Evolutionary conservation across 1,284 basidiomycete species (phyloP).

Genomic region (Sanguinoderma infundibulare): DNA sequence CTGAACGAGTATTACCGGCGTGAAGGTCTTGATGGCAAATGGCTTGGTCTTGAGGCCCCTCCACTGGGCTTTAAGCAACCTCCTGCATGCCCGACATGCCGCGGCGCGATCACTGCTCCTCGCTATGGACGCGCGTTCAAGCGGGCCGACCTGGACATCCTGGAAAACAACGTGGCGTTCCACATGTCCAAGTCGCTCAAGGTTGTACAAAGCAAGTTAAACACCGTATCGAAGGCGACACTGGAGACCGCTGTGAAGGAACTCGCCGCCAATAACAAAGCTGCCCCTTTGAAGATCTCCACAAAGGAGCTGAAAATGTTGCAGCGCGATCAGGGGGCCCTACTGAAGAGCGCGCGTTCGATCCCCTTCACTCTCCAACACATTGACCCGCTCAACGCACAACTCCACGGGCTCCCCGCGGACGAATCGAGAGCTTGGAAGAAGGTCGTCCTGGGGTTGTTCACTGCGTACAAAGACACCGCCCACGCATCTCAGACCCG

Average conservation of each 20-base stretch:
- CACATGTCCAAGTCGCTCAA: constrained; percentile 51
- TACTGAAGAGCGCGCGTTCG: constrained; percentile 25
- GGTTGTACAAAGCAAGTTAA: constrained; percentile 33
- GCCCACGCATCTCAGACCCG: constrained; percentile 44
- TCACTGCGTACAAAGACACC: constrained; percentile 42
- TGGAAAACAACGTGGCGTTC: constrained; percentile 64
- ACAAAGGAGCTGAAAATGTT: constrained; percentile 19
- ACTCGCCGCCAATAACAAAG: neutral
- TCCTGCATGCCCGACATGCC: constrained; percentile 61
- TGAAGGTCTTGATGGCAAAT: constrained; percentile 37
- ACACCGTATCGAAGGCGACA: constrained; percentile 7
- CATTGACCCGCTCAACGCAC: constrained; percentile 24
- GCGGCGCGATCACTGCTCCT: constrained; percentile 50
- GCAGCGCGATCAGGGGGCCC: constrained; percentile 5
- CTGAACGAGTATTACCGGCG: constrained; percentile 58
- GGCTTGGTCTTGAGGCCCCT: constrained; percentile 47
- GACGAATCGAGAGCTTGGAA: constrained; percentile 43
- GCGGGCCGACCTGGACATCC: constrained; percentile 61
- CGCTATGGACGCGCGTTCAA: constrained; percentile 67
- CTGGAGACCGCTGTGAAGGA: constrained; percentile 4
- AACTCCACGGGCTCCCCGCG: constrained; percentile 37
- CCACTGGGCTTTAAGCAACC: constrained; percentile 47
- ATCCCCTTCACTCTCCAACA: constrained; percentile 17
- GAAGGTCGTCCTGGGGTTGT: constrained; percentile 35
- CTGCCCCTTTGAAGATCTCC: constrained; percentile 8